phyloP scores from a whole-genome alignment of 2,329 filamentous ascomycete genomes.

The Ceratocystis albifundus region DNA sequence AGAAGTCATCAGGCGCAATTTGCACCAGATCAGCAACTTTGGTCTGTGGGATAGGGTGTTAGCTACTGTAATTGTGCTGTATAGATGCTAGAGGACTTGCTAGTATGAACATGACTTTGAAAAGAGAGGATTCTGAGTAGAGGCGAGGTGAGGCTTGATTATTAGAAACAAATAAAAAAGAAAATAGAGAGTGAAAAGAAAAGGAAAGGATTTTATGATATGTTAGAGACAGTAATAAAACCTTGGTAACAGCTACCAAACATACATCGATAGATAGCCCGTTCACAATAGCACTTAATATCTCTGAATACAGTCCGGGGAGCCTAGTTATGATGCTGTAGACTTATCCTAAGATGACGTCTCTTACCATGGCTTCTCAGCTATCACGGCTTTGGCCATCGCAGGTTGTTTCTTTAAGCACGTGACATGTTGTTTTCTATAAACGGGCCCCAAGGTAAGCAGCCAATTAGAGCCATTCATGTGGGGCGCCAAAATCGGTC shows the following conservation, averaged over 20 bases:
- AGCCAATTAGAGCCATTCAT: neutral
- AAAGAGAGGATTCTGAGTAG: neutral
- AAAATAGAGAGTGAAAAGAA: neutral
- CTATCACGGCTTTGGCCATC: neutral
- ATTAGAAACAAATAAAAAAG: constrained; percentile 6
- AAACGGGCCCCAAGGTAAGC: neutral
- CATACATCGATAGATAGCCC: too few relatives aligned
- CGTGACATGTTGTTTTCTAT: constrained; percentile 4
- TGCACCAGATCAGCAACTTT: constrained; percentile 91
- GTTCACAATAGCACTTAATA: too few relatives aligned
- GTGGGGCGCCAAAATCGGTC: neutral
- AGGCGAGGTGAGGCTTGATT: neutral
- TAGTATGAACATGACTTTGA: constrained; percentile 38
- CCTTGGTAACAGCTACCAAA: too few relatives aligned
- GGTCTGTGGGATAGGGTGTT: constrained; percentile 44
- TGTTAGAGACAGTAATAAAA: neutral
- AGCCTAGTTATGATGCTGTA: too few relatives aligned
- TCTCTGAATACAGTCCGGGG: too few relatives aligned
- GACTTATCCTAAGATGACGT: too few relatives aligned
- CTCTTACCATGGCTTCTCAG: too few relatives aligned
- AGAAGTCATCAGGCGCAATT: constrained; percentile 79
- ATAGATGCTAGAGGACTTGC: constrained; percentile 29
- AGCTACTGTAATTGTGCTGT: neutral
- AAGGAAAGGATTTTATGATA: neutral
- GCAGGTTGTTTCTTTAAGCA: neutral